Conservation (phyloP, 23 red algal species). For the Gracilariopsis chorda region DNA sequence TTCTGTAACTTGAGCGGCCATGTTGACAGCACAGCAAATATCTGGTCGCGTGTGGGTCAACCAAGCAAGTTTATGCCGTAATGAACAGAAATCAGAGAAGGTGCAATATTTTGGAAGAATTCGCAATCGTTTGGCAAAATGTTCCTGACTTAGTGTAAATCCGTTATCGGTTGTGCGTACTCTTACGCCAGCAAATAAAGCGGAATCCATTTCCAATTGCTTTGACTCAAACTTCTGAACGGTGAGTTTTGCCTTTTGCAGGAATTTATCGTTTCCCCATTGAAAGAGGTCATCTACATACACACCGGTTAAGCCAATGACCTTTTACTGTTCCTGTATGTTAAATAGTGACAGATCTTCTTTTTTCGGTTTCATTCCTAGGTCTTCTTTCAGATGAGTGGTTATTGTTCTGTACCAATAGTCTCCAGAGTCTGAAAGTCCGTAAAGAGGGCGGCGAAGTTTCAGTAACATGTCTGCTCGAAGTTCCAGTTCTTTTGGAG, state of each 20-base stretch:
- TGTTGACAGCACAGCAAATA: too few relatives aligned
- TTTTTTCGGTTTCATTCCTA: neutral
- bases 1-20: too few relatives aligned
- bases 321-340: neutral
- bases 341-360: neutral
- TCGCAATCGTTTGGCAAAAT: too few relatives aligned
- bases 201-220: neutral
- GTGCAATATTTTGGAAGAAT: too few relatives aligned
- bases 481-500: too few relatives aligned
- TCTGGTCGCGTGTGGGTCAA: too few relatives aligned
- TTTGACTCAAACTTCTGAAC: conserved; percentile 17
- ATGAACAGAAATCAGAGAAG: too few relatives aligned
- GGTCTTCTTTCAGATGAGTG: neutral
- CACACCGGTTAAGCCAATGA: neutral
- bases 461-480: neutral
- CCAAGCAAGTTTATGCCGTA: too few relatives aligned
- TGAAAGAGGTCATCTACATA: neutral
- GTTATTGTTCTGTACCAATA: conserved; percentile 16
- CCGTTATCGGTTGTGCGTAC: neutral
- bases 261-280: neutral
- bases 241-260: neutral
- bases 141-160: too few relatives aligned
- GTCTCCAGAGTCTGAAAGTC: neutral
- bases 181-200: neutral
- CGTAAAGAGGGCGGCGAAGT: conserved; percentile 2